Conservation (phyloP, 202 grass and related monocot genomes). For the Setaria viridis region DNA sequence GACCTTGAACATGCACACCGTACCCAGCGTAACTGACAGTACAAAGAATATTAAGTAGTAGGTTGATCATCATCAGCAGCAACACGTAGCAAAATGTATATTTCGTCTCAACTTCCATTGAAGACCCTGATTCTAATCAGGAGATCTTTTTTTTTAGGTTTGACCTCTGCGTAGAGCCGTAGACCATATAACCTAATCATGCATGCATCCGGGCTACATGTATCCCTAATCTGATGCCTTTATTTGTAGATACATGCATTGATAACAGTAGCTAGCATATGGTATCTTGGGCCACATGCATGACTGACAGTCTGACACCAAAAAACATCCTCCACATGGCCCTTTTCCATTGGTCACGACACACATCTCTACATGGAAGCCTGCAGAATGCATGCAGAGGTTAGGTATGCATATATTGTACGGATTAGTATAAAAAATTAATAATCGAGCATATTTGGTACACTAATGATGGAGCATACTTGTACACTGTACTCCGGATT, state of each 20-base stretch:
- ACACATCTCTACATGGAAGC: background rate
- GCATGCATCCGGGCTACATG: background rate
- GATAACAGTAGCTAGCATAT: background rate
- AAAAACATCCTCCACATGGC: constrained; percentile 25
- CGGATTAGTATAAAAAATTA: background rate
- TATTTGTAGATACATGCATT: background rate
- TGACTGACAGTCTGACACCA: background rate
- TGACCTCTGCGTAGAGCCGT: constrained; percentile 32
- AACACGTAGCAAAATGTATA: background rate
- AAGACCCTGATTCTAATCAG: constrained; percentile 29
- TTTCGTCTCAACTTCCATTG: constrained; percentile 49
- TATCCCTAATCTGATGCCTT: background rate
- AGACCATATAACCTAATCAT: constrained; percentile 22
- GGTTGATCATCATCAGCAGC: background rate
- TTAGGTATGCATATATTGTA: background rate
- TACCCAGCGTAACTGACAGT: background rate
- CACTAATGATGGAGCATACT: background rate
- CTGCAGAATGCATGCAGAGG: background rate
- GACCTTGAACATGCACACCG: constrained; percentile 50
- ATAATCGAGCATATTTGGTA: constrained; percentile 34
- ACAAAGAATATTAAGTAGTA: constrained; percentile 29
- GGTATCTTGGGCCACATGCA: constrained; percentile 35
- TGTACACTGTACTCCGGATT: background rate
- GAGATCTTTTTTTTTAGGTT: constrained; percentile 25
- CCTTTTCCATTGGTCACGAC: background rate